These are phyloP conservation scores for Trichoderma virens DNA, from an alignment of 495 filamentous ascomycete species.

Conservation along the genomic window DNA sequence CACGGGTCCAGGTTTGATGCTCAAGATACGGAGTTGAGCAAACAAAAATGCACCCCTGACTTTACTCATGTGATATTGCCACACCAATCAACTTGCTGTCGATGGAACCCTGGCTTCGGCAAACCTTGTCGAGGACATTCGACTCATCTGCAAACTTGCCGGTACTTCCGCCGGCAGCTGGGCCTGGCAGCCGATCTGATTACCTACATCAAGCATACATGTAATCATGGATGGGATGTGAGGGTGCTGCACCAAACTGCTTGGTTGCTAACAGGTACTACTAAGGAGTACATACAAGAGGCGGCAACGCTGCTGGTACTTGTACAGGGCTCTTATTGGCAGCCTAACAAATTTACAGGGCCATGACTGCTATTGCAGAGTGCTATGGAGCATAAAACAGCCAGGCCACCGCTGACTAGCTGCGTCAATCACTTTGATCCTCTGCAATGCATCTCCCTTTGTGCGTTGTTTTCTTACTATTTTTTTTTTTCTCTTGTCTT, in stretches of 20 bases:
- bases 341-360: no score
- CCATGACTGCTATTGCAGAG: no score
- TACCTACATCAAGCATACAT: no score
- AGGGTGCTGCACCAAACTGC: no score
- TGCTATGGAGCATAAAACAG: no score
- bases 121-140: background rate
- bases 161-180: constrained; percentile 3
- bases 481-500: background rate
- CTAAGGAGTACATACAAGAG: background rate
- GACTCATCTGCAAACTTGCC: background rate
- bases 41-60: no score
- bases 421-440: background rate
- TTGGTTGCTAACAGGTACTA: background rate
- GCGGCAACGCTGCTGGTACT: no score
- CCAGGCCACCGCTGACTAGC: no score
- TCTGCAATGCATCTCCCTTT: background rate
- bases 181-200: background rate
- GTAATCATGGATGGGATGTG: no score
- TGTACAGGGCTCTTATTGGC: no score
- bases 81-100: background rate
- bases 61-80: background rate
- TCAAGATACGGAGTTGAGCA: no score
- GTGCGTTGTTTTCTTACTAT: background rate
- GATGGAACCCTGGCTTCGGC: background rate
- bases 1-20: no score